Conservation (phyloP, 1,284 basidiomycete species). For the Puccinia coronata region DNA sequence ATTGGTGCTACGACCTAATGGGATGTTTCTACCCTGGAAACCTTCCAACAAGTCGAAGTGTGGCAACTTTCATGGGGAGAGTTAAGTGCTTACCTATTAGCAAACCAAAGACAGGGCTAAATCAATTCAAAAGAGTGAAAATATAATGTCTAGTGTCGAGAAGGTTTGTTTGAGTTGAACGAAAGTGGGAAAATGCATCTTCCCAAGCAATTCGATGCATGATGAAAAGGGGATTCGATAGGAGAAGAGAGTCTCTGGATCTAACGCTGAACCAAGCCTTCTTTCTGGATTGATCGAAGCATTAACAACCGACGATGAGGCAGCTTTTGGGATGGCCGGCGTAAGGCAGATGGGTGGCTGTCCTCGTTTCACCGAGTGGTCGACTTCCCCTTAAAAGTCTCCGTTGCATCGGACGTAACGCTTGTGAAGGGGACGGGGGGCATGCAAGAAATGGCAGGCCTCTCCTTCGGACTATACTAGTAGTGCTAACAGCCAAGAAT, state of each 20-base stretch:
- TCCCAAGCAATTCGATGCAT: neutral
- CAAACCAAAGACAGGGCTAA: neutral
- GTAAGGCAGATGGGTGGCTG: neutral
- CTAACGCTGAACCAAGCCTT: constrained; percentile 1
- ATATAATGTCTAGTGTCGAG: neutral
- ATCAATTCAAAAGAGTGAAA: neutral
- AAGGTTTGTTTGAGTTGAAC: neutral
- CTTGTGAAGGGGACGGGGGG: neutral
- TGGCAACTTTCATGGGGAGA: neutral
- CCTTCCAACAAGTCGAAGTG: neutral
- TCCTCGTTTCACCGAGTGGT: neutral
- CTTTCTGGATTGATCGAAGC: neutral
- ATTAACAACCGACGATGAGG: constrained; percentile 10
- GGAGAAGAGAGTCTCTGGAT: neutral
- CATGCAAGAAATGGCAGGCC: neutral
- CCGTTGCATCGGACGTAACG: neutral
- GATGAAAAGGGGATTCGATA: neutral
- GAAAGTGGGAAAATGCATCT: constrained; percentile 6
- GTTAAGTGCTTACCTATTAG: neutral
- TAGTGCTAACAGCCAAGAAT: no score
- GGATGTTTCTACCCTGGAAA: neutral
- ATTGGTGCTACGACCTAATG: neutral
- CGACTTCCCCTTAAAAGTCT: neutral
- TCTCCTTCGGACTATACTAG: neutral
- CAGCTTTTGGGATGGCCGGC: neutral